Conservation (phyloP, 768 basidiomycete genomes). For the Boletus coccyginus region DNA sequence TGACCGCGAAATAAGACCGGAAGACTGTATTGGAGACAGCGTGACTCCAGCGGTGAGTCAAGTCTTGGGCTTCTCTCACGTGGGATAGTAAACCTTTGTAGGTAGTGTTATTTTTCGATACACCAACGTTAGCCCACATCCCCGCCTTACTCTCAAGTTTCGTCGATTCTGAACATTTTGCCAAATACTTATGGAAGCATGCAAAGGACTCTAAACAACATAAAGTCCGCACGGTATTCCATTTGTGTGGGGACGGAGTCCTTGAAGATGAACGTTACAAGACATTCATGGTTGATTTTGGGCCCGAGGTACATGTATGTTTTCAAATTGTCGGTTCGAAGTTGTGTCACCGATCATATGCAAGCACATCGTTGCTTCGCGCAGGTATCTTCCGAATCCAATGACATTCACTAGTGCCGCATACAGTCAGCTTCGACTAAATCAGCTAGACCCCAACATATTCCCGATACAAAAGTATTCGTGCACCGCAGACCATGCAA, state of each 20-base stretch:
- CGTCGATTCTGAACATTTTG: constrained; percentile 44
- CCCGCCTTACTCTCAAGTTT: constrained; percentile 49
- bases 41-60: constrained; percentile 46
- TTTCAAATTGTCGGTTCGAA: background rate
- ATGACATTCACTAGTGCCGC: constrained; percentile 75
- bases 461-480: constrained; percentile 68
- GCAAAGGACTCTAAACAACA: constrained; percentile 41
- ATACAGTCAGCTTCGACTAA: constrained; percentile 68
- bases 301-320: constrained; percentile 57
- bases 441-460: constrained; percentile 64
- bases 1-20: constrained; percentile 52
- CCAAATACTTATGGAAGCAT: constrained; percentile 44
- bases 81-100: constrained; percentile 21
- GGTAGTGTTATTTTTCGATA: constrained; percentile 69
- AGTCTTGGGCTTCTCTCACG: background rate
- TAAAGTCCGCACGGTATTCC: constrained; percentile 53
- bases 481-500: constrained; percentile 36
- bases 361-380: constrained; percentile 76
- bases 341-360: background rate
- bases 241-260: constrained; percentile 70
- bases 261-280: constrained; percentile 68
- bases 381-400: constrained; percentile 56
- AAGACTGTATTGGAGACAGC: constrained; percentile 56
- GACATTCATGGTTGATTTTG: constrained; percentile 69
- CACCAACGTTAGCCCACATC: constrained; percentile 61